Evolutionary conservation across 2,329 filamentous ascomycete species (phyloP).

Genomic region (Xylogone sp.): DNA sequence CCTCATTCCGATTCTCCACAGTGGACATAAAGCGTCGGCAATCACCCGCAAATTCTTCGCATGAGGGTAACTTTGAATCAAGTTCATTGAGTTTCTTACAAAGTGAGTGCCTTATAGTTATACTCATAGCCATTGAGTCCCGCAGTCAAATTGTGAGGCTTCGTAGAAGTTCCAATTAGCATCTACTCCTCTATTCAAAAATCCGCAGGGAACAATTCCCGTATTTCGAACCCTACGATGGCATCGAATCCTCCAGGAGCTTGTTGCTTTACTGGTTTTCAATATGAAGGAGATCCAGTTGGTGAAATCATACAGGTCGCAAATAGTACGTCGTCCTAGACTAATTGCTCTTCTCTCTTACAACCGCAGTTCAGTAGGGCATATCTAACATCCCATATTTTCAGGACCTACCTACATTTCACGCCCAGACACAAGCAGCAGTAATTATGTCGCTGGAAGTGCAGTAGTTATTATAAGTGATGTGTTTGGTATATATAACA

Average conservation of each 20-base stretch:
- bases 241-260: slow-evolving; percentile 1
- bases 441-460: neutral
- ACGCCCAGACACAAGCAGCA: neutral
- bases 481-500: slow-evolving; percentile 41
- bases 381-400: neutral
- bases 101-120: too few species aligned
- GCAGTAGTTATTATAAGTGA: slow-evolving; percentile 9
- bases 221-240: neutral
- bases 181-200: neutral
- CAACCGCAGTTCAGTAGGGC: neutral
- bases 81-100: too few species aligned
- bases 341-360: neutral
- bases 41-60: too few species aligned
- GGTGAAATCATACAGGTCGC: neutral
- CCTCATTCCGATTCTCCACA: too few species aligned
- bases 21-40: too few species aligned
- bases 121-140: too few species aligned
- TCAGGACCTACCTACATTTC: neutral
- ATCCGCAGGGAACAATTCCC: neutral
- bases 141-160: too few species aligned
- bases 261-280: neutral
- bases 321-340: neutral
- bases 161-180: neutral
- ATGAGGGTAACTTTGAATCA: too few species aligned
- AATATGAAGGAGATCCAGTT: neutral